Base-by-base conservation (phyloP, 2,329 filamentous ascomycete genomes). In the Phialophora macrospora region DNA sequence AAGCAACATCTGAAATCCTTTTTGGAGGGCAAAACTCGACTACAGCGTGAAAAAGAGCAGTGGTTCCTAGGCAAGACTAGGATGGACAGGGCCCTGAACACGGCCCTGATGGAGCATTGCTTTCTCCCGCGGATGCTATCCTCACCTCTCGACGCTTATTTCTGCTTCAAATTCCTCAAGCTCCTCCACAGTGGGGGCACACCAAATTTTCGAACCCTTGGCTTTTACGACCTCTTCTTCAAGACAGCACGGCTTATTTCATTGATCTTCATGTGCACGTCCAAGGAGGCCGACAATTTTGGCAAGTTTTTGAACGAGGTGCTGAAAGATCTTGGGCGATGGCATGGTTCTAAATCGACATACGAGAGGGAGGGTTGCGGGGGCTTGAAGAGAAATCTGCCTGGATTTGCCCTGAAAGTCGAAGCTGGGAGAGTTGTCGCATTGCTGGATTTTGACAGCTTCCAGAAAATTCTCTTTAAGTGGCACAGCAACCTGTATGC, bases 221-320 rank as follows among this genome's bases (percentile, higher is more conserved):
- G 90, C 32, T 81, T 99, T 1, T 89, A 96, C 72, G 90, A 93
- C 69, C 87, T 90, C 17, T 82, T 99, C 0, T 96, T 99, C 79
- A 88, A 88, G 72, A 87, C 93, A 64, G 92, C 96, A 73, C 85
- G 91, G 64, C 82, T 98, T 20, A 88, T 91, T 1, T 85, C 89
- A 8, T 84, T 97, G 58, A 92, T 99, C 63, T 97, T 96, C 76
- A 88, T 90, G 55, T 96, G 91, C 75, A 96, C 93, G 0, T 89
- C 94, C 26, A 89, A 92, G 62, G 96, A 99, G 78, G 92, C 93
- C 0, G 92, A 97, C 76, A 92, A 96, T 71, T 81, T 99, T n/a
- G 95, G 93, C 12, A 90, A 91, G 26, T 98, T 99, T 77, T 80
- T 99, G 62, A 92, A 90, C 73, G 88, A 94, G 67, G 82, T 95